A percentile compares a stretch with the other conserved stretches of the same genome.
Conservation (phyloP, 2,329 filamentous ascomycete genomes). For the Fusarium hainanense region DNA sequence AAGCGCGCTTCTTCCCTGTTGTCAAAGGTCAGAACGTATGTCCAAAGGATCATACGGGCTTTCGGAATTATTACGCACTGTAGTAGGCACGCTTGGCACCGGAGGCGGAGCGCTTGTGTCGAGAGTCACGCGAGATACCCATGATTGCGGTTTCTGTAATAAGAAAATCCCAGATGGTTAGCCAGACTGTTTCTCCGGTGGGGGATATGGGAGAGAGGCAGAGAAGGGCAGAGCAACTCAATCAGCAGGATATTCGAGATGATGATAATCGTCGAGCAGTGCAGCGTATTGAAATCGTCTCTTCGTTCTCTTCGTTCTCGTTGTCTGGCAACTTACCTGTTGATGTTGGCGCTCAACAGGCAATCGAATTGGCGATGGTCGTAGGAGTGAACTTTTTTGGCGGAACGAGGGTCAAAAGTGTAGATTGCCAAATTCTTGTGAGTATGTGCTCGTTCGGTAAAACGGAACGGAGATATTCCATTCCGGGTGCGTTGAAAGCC, state of each 20-base stretch:
- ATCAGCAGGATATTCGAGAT: constrained; percentile 40
- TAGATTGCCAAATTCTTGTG: constrained; percentile 54
- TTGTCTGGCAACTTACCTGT: constrained; percentile 57
- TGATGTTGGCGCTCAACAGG: constrained; percentile 61
- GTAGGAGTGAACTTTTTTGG: constrained; percentile 53
- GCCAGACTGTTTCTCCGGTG: constrained; percentile 16
- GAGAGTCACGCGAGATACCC: constrained; percentile 99
- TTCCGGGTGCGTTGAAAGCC: constrained; percentile 14
- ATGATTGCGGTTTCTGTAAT: constrained; percentile 80
- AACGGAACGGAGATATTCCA: constrained; percentile 43
- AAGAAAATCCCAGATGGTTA: constrained; percentile 39
- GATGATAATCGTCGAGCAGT: constrained; percentile 40
- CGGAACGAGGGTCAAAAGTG: constrained; percentile 47
- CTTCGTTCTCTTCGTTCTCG: constrained; percentile 31
- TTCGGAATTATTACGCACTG: constrained; percentile 75
- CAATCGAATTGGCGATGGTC: constrained; percentile 59
- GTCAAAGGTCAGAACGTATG: constrained; percentile 80
- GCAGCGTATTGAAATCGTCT: constrained; percentile 38
- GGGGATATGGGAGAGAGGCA: constrained; percentile 1
- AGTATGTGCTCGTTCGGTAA: constrained; percentile 50
- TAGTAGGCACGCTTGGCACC: constrained; percentile 97
- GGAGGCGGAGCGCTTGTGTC: constrained; percentile 99
- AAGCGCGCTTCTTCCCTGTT: constrained; percentile 94
- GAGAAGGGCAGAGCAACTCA: constrained; percentile 37
- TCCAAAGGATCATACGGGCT: constrained; percentile 70